These are phyloP conservation scores for Neohortaea acidophila DNA, from an alignment of 495 filamentous ascomycete species.

Conservation along the genomic window DNA sequence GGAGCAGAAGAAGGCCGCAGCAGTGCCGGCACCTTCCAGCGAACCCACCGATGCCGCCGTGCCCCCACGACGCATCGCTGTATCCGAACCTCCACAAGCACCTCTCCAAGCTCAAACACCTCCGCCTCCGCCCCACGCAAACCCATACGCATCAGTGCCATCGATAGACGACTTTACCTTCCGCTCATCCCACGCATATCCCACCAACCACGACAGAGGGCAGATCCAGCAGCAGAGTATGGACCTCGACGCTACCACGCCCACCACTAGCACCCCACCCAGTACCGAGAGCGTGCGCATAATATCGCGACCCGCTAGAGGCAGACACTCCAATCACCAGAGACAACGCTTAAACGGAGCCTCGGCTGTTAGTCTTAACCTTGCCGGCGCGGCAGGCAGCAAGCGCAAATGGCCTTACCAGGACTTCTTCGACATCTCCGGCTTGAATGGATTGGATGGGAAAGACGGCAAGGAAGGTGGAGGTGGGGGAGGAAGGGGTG, in stretches of 20 bases:
- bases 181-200: slow-evolving; percentile 49
- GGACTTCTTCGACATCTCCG: slow-evolving; percentile 72
- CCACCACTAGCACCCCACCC: slow-evolving; percentile 4
- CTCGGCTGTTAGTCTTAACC: slow-evolving; percentile 24
- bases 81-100: slow-evolving; percentile 6
- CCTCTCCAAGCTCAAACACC: slow-evolving; percentile 10
- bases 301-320: background rate
- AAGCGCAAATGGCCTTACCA: slow-evolving; percentile 64
- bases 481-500: slow-evolving; percentile 32
- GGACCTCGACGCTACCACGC: slow-evolving; percentile 27
- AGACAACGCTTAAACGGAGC: slow-evolving; percentile 34
- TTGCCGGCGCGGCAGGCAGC: slow-evolving; percentile 48
- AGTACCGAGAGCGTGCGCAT: slow-evolving; percentile 26
- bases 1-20: slow-evolving; percentile 36
- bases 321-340: slow-evolving; percentile 3
- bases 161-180: slow-evolving; percentile 45
- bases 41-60: background rate
- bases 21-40: slow-evolving; percentile 23
- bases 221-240: slow-evolving; percentile 28
- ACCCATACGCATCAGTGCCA: slow-evolving; percentile 20
- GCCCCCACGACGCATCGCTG: background rate
- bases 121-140: slow-evolving; percentile 3
- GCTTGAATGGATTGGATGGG: slow-evolving; percentile 43
- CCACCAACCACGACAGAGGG: slow-evolving; percentile 44
- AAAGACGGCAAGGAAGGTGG: slow-evolving; percentile 42